These are phyloP conservation scores for Brasenia schreberi DNA, from an alignment of 164 flowering plant species.

Conservation along the genomic window DNA sequence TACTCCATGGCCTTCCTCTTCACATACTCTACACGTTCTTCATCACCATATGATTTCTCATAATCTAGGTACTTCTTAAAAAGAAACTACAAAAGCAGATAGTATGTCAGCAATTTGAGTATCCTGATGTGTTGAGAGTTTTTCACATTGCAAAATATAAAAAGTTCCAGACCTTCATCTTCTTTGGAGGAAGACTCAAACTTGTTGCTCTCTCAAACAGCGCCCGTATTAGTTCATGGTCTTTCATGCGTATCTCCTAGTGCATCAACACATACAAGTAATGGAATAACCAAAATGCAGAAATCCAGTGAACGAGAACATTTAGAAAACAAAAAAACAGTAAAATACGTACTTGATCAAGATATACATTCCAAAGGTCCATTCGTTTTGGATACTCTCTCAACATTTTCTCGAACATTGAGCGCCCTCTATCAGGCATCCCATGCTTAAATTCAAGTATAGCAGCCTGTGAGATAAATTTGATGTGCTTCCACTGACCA, in stretches of 20 bases:
- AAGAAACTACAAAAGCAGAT: slow-evolving; percentile 46
- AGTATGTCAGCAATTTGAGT: background rate
- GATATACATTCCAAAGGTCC: slow-evolving; percentile 86
- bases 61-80: slow-evolving; percentile 73
- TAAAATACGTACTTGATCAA: slow-evolving; percentile 52
- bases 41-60: slow-evolving; percentile 70
- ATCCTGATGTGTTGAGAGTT: background rate
- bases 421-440: slow-evolving; percentile 68
- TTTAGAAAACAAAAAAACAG: background rate
- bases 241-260: slow-evolving; percentile 81
- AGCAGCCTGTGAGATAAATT: slow-evolving; percentile 66
- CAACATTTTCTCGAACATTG: slow-evolving; percentile 74
- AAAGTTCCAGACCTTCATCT: slow-evolving; percentile 51
- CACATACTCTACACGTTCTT: slow-evolving; percentile 51
- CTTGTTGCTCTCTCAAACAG: slow-evolving; percentile 80
- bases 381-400: slow-evolving; percentile 82
- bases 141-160: background rate
- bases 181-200: slow-evolving; percentile 58
- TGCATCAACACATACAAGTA: background rate
- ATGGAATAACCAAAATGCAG: background rate
- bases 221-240: slow-evolving; percentile 50
- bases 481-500: slow-evolving; percentile 63
- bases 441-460: slow-evolving; percentile 78
- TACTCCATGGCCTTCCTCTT: slow-evolving; percentile 77
- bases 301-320: background rate